phyloP scores from a whole-genome alignment of 2,329 filamentous ascomycete species.

The Juglanconis sp. region DNA sequence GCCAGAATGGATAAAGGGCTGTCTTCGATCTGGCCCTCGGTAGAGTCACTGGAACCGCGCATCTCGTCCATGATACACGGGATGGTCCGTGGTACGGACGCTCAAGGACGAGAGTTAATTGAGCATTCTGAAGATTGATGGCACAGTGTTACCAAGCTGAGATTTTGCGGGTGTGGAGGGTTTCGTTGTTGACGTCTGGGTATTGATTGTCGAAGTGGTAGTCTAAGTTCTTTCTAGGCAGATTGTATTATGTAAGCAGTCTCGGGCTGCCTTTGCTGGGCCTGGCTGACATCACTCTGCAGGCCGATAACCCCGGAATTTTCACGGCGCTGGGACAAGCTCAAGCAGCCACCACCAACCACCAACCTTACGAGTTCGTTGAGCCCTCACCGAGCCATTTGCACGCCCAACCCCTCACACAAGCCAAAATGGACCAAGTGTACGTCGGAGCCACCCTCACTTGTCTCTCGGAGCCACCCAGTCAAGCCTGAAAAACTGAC shows the following conservation, averaged over 20 bases:
- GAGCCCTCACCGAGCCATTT: background rate
- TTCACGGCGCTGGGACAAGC: conserved; percentile 6
- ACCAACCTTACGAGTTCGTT: background rate
- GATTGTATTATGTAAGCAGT: conserved; percentile 2
- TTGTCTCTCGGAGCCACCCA: background rate
- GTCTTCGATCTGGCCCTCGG: too few species aligned
- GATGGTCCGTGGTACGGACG: too few species aligned
- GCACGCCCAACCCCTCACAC: background rate
- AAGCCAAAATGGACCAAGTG: conserved; percentile 16
- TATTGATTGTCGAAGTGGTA: too few species aligned
- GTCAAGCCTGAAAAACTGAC: background rate
- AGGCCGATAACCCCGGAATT: conserved; percentile 3
- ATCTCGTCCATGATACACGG: too few species aligned
- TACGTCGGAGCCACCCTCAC: background rate
- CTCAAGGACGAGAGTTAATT: too few species aligned
- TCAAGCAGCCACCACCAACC: background rate
- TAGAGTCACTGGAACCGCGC: too few species aligned
- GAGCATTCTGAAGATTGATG: too few species aligned
- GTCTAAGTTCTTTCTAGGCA: background rate
- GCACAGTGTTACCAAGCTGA: too few species aligned
- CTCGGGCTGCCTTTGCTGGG: background rate
- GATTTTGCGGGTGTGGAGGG: too few species aligned
- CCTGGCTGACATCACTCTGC: conserved; percentile 5
- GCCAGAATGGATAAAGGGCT: too few species aligned
- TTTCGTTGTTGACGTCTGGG: background rate